phyloP scores from a whole-genome alignment of 306 rosid species.

The Calophaca sinica region DNA sequence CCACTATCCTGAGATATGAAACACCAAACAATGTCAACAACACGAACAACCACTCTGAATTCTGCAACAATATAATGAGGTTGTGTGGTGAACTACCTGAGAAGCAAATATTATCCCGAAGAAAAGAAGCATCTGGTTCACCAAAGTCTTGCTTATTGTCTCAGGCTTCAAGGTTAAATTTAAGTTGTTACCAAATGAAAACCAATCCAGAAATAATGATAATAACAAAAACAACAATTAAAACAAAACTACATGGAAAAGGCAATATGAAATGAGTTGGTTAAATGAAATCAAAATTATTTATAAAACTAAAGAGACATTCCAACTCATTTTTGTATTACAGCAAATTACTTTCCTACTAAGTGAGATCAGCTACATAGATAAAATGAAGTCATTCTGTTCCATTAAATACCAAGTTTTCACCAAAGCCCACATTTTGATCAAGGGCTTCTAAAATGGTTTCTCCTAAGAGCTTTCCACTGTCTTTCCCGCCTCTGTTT shows the following conservation, averaged over 20 bases:
- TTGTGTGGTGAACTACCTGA: conserved; percentile 65
- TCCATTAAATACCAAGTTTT: conserved; percentile 20
- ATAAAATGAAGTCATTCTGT: background rate
- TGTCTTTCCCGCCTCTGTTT: background rate
- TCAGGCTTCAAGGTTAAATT: conserved; percentile 82
- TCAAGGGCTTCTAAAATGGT: conserved; percentile 4
- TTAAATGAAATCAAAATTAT: conserved; percentile 27
- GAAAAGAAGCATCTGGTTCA: conserved; percentile 96
- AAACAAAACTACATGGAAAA: conserved; percentile 32
- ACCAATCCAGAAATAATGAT: conserved; percentile 20
- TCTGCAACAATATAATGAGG: conserved; percentile 41
- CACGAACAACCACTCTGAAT: conserved; percentile 20
- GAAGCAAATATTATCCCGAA: conserved; percentile 91
- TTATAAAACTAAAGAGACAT: conserved; percentile 18
- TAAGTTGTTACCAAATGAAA: conserved; percentile 51
- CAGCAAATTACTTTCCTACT: background rate
- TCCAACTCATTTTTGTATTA: conserved; percentile 20
- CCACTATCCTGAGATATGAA: conserved; percentile 73
- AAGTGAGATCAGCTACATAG: background rate
- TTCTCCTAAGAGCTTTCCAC: conserved; percentile 10
- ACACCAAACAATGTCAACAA: conserved; percentile 49
- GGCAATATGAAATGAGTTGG: conserved; percentile 16
- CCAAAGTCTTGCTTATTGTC: conserved; percentile 90
- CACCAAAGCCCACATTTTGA: conserved; percentile 13
- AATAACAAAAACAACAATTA: background rate